These are phyloP conservation scores for Colletotrichum karsti DNA, from an alignment of 2,329 filamentous ascomycete genomes.

Conservation along the genomic window DNA sequence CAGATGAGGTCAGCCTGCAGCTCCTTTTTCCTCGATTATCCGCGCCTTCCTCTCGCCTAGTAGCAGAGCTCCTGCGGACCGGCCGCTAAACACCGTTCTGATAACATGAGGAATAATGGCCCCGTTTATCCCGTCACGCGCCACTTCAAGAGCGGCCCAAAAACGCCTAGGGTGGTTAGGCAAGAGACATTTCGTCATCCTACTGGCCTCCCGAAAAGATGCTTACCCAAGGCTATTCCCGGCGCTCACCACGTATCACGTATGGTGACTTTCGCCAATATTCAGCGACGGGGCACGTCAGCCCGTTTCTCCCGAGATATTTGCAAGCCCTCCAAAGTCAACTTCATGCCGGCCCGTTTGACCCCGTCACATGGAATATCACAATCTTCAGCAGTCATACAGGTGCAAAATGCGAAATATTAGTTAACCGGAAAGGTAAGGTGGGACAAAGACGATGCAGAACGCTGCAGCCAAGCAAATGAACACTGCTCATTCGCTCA, in stretches of 20 bases:
- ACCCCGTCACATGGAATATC: conserved; percentile 1
- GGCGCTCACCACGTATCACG: not conserved
- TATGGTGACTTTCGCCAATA: no score
- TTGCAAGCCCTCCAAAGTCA: not conserved
- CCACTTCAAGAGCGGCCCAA: not conserved
- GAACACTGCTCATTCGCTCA: conserved; percentile 6
- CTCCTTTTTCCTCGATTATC: conserved; percentile 24
- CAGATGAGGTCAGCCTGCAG: conserved; percentile 32
- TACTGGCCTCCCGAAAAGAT: not conserved
- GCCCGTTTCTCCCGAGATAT: not conserved
- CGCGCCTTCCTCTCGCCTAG: conserved; percentile 28
- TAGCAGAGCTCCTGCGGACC: conserved; percentile 18
- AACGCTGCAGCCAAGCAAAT: conserved; percentile 30
- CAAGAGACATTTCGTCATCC: conserved; percentile 26
- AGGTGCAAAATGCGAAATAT: not conserved
- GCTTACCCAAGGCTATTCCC: not conserved
- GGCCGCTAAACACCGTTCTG: not conserved
- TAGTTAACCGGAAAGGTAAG: conserved; percentile 27
- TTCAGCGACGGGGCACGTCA: not conserved
- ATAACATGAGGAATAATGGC: not conserved
- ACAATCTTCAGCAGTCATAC: conserved; percentile 8
- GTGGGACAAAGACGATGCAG: conserved; percentile 23
- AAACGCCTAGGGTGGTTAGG: conserved; percentile 5
- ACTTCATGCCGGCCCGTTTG: not conserved
- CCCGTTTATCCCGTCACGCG: conserved; percentile 23